Percentiles rank a stretch among this genome's conserved stretches.
Conservation (phyloP, 2,329 filamentous ascomycete species). For the Colletotrichum tanaceti region DNA sequence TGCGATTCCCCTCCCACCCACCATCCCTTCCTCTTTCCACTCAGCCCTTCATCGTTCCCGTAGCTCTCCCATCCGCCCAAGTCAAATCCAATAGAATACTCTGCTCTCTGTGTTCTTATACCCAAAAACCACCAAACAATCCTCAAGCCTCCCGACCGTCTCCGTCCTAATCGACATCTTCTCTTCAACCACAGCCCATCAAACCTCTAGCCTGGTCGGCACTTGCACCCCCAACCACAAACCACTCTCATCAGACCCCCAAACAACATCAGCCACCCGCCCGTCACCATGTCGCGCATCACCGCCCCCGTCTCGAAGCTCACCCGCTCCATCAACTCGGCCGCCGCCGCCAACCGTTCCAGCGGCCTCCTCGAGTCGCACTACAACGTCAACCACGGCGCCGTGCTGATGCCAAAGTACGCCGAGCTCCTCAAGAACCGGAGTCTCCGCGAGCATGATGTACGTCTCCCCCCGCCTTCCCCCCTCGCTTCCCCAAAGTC, state of each 20-base stretch:
- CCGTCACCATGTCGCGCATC: slow-evolving; percentile 59
- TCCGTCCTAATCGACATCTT: background rate
- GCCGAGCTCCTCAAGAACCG: slow-evolving; percentile 57
- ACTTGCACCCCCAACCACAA: slow-evolving; percentile 8
- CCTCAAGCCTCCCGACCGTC: background rate
- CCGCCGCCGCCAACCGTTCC: slow-evolving; percentile 51
- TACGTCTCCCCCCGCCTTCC: slow-evolving; percentile 49
- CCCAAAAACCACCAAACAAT: background rate
- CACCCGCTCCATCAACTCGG: slow-evolving; percentile 58
- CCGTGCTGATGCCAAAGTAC: slow-evolving; percentile 60
- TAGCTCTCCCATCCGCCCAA: slow-evolving; percentile 1
- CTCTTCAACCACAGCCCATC: background rate
- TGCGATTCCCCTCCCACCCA: slow-evolving; percentile 27
- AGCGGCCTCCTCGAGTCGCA: slow-evolving; percentile 49
- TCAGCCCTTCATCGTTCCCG: background rate
- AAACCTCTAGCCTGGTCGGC: slow-evolving; percentile 18
- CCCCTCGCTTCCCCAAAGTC: background rate
- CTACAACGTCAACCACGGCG: slow-evolving; percentile 50
- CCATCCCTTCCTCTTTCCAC: background rate
- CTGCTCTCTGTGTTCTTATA: background rate
- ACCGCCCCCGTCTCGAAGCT: slow-evolving; percentile 63
- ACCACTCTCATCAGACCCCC: slow-evolving; percentile 26
- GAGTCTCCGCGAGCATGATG: slow-evolving; percentile 53
- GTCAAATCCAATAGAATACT: no score
- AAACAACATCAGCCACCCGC: background rate